Evolutionary conservation across 1,284 basidiomycete species (phyloP).

Genomic region (Trichosporon asahii): DNA sequence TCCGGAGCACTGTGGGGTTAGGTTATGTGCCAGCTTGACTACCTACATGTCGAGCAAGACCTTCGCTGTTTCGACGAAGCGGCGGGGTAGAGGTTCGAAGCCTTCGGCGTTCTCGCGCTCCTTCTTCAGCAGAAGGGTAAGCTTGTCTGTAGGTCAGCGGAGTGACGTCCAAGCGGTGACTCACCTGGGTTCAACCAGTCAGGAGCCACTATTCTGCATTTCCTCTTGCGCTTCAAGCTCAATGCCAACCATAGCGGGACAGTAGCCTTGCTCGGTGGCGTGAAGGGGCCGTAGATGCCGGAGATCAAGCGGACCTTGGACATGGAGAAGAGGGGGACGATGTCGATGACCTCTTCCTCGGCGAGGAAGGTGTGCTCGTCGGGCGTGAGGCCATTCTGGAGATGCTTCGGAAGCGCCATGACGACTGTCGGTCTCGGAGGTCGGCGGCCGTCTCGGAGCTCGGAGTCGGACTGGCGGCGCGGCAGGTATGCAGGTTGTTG

Average conservation of each 20-base stretch:
- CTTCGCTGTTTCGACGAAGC: slow-evolving; percentile 84
- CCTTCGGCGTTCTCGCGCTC: slow-evolving; percentile 66
- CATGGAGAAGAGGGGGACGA: slow-evolving; percentile 81
- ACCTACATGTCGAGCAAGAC: slow-evolving; percentile 83
- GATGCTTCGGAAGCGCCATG: slow-evolving; percentile 54
- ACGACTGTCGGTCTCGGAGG: slow-evolving; percentile 4
- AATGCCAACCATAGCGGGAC: slow-evolving; percentile 94
- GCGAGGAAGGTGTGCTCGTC: slow-evolving; percentile 82
- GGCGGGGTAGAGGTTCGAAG: slow-evolving; percentile 74
- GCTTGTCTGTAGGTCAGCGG: slow-evolving; percentile 59
- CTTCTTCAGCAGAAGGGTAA: slow-evolving; percentile 66
- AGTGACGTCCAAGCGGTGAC: too few relatives aligned
- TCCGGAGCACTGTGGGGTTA: slow-evolving; percentile 68
- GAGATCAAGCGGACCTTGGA: slow-evolving; percentile 79
- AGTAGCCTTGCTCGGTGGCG: slow-evolving; percentile 74
- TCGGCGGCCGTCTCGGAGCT: not conserved
- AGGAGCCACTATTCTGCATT: slow-evolving; percentile 86
- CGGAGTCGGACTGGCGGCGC: not conserved
- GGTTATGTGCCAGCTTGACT: not conserved
- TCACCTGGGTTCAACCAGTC: slow-evolving; percentile 81
- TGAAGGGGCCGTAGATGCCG: slow-evolving; percentile 89
- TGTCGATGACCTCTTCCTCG: slow-evolving; percentile 72
- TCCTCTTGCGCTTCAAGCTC: slow-evolving; percentile 87
- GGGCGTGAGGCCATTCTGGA: slow-evolving; percentile 48
- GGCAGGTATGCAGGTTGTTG: not conserved